Evolutionary conservation across 768 basidiomycete genomes (phyloP).

Genomic region (Gautieria morchelliformis): DNA sequence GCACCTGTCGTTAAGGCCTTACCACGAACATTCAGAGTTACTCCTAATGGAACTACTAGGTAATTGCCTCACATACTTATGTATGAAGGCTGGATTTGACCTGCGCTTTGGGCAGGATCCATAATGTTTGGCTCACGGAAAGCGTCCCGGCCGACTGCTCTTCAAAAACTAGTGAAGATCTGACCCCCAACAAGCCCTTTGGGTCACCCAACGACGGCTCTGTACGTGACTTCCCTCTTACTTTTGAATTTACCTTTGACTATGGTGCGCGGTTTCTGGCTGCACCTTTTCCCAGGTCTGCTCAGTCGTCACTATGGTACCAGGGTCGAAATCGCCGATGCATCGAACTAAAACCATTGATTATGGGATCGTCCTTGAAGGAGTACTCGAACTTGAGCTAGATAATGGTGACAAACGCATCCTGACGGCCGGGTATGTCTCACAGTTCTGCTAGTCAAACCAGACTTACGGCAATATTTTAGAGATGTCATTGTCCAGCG

Average conservation of each 20-base stretch:
- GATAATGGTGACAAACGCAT: neutral
- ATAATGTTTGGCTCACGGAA: neutral
- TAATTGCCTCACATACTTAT: neutral
- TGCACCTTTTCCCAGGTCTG: neutral
- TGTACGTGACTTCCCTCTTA: neutral
- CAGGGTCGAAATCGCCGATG: neutral
- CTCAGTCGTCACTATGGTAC: neutral
- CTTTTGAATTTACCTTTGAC: neutral
- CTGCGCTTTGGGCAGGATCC: neutral
- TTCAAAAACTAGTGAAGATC: neutral
- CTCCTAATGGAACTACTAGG: neutral
- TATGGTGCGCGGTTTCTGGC: neutral
- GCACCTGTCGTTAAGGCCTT: neutral
- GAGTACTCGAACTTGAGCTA: neutral
- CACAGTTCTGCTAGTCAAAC: neutral
- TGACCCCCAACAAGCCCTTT: neutral
- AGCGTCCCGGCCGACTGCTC: neutral
- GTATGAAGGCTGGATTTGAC: neutral
- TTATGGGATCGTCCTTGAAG: constrained; percentile 1
- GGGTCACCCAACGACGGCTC: neutral
- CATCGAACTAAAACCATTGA: neutral
- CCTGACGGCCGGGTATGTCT: neutral
- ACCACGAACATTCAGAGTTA: neutral
- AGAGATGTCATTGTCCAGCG: constrained; percentile 7
- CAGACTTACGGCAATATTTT: neutral